These are phyloP conservation scores for Crithidia expoeki DNA, from an alignment of 208 protist genomes.

Conservation along the genomic window DNA sequence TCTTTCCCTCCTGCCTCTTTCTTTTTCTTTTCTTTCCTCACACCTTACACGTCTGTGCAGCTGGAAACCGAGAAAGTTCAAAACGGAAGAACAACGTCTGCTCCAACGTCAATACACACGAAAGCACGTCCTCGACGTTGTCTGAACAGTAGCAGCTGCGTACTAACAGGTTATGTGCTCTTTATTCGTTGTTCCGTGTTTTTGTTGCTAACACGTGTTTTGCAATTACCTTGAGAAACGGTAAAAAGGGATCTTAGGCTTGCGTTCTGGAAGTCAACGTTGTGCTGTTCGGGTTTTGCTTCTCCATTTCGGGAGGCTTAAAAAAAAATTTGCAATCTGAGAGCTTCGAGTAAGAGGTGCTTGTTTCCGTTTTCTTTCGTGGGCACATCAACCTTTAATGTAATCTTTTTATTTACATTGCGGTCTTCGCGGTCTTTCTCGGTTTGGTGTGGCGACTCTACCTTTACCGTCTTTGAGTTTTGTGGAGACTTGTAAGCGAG, in stretches of 20 bases:
- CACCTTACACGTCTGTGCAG: not conserved
- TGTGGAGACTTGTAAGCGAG: not conserved
- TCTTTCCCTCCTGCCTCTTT: no score
- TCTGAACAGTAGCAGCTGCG: not conserved
- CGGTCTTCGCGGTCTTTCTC: no score
- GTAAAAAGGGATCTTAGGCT: not conserved
- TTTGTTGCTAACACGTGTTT: not conserved
- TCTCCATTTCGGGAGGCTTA: no score
- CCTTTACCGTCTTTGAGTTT: not conserved
- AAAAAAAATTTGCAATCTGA: no score
- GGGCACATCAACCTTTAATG: no score
- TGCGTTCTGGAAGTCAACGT: no score
- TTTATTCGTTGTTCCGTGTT: constrained; percentile 9
- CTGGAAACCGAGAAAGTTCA: constrained; percentile 1
- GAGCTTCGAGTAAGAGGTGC: no score
- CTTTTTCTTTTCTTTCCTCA: not conserved
- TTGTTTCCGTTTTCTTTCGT: no score
- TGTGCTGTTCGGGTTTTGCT: not conserved
- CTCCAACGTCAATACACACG: not conserved
- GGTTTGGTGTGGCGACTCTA: not conserved
- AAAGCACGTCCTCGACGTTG: not conserved
- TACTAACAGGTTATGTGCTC: not conserved
- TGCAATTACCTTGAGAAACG: not conserved
- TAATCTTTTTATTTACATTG: no score
- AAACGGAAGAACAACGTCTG: not conserved